Evolutionary conservation across 2,329 filamentous ascomycete genomes (phyloP), one percentile per base, ranked within the genome.

Genomic region (Fusarium zealandicum): DNA sequence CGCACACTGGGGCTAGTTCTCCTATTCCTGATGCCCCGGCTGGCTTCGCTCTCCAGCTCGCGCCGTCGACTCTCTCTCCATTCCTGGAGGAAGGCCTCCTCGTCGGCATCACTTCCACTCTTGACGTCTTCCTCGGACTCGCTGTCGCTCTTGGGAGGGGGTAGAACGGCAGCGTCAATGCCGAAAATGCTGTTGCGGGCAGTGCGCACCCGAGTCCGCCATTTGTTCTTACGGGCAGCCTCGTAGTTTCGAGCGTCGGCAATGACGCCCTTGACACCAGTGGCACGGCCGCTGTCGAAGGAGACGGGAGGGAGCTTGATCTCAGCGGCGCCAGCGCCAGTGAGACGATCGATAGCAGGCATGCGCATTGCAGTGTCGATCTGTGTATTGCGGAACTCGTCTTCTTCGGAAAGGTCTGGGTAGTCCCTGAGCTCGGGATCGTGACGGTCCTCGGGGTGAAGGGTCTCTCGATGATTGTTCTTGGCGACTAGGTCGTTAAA

Each of bases 181-280:
- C 82, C 82, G 39, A 85, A 80, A 51, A 86, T 80, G 66, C 82
- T 84, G 57, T 78, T 76, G 50, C 83, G 78, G 27, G 80, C 82
- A 36, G 77, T 76, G 56, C 77, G 78, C 51, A 82, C 80, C 47
- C 77, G 78, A 69, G 74, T 78, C 65, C 77, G 78, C 78, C 81
- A 84, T 59, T 82, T 83, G 64, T 69, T 75, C 67, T 80, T 80
- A 63, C 82, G 80, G 11, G 89, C 88, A 67, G 84, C 80, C 75
- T 91, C 88, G 73, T 89, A 93, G 67, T 87, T 86, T 68, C 90
- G 82, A 31, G 90, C 90, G 70, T 95, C 90, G 65, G 90, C 89
- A 69, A 95, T 93, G 73, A 95, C 90, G 59, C 90, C 90, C 78
- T 93, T 93, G 64, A 92, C 90, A 39, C 90, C 90, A 3, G 90